Percentiles rank a stretch among this genome's conserved stretches.
These are phyloP conservation scores for Fistulinella prunicolor DNA, from an alignment of 768 basidiomycete genomes.

Conservation along the genomic window DNA sequence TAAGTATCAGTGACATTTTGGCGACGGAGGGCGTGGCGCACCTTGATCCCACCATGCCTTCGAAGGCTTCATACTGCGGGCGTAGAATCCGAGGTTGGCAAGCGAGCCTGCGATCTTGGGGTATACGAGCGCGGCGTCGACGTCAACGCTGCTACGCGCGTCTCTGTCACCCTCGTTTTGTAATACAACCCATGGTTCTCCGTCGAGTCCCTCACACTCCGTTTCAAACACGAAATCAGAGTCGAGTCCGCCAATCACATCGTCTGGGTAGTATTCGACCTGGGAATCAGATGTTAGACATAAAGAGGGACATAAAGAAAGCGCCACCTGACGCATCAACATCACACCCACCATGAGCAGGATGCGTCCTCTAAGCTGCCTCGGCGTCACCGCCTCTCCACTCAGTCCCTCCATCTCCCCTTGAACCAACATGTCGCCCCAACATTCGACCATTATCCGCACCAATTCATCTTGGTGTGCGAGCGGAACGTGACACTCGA, in stretches of 20 bases:
- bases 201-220: neutral
- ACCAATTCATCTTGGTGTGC: conserved; percentile 54
- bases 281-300: conserved; percentile 15
- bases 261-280: conserved; percentile 55
- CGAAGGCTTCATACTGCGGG: conserved; percentile 58
- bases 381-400: conserved; percentile 40
- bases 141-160: conserved; percentile 9
- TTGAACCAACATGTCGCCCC: conserved; percentile 52
- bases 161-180: conserved; percentile 15
- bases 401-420: conserved; percentile 9
- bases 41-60: conserved; percentile 48
- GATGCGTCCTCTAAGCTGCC: conserved; percentile 50
- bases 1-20: neutral
- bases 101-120: conserved; percentile 49
- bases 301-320: too few relatives aligned
- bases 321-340: neutral
- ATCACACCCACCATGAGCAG: conserved; percentile 48
- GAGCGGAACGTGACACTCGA: conserved; percentile 60
- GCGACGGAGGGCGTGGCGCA: conserved; percentile 8
- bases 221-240: neutral
- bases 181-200: conserved; percentile 6
- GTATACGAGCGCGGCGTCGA: conserved; percentile 1
- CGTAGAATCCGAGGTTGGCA: conserved; percentile 56
- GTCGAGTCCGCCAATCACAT: neutral
- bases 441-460: conserved; percentile 45